phyloP scores from a whole-genome alignment of 2,329 filamentous ascomycete genomes.

The Teratosphaeria destructans region DNA sequence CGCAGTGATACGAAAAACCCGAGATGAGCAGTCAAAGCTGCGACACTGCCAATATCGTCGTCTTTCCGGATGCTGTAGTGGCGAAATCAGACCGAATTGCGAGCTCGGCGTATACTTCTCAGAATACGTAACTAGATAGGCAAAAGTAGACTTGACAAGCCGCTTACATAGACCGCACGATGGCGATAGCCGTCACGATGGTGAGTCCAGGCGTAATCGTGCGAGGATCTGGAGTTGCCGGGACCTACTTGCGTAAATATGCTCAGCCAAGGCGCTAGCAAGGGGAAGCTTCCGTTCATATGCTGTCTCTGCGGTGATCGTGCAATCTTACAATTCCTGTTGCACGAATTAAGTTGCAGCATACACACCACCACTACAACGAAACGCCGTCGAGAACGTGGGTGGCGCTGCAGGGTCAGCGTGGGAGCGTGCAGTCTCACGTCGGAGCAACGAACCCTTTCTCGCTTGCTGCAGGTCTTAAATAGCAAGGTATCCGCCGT shows the following conservation, averaged over 20 bases:
- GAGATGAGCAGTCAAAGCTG: not conserved
- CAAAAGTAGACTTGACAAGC: not conserved
- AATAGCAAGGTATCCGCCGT: not conserved
- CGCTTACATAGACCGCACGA: not conserved
- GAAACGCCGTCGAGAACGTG: not conserved
- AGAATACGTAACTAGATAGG: not conserved
- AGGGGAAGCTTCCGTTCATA: not conserved
- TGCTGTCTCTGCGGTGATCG: not conserved
- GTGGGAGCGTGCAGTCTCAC: not conserved
- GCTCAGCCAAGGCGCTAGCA: constrained; percentile 2
- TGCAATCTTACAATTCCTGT: not conserved
- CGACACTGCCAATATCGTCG: not conserved
- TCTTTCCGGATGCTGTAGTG: not conserved
- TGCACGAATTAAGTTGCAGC: not conserved
- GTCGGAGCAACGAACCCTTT: not conserved
- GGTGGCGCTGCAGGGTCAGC: not conserved
- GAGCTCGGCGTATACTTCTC: not conserved
- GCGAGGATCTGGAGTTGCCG: not conserved
- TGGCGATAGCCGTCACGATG: not conserved
- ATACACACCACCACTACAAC: not conserved
- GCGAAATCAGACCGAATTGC: not conserved
- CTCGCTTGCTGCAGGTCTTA: not conserved
- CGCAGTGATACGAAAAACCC: not conserved
- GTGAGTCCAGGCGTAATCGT: not conserved
- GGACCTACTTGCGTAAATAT: constrained; percentile 4